Conservation (phyloP, 192 early-diverging fungal genomes). For the Umbelopsis isabellina region DNA sequence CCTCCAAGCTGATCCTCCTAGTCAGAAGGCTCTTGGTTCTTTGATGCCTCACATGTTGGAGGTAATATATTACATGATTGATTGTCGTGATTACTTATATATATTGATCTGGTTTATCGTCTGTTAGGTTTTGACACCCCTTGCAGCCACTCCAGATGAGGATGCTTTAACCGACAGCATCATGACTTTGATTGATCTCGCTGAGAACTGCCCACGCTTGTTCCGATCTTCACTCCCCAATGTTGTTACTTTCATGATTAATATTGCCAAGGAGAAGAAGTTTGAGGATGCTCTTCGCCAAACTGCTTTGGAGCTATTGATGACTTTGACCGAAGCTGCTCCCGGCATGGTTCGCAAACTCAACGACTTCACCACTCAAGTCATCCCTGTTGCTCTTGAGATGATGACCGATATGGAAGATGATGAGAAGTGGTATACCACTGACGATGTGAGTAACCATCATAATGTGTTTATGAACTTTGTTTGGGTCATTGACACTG, state of each 20-base stretch:
- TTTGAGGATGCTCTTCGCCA: constrained; percentile 86
- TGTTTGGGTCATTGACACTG: background rate
- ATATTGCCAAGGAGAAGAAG: constrained; percentile 78
- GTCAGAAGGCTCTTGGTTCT: constrained; percentile 57
- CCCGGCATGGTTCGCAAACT: constrained; percentile 93
- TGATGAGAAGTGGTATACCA: constrained; percentile 86
- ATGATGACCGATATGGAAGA: constrained; percentile 97
- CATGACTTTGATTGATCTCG: constrained; percentile 84
- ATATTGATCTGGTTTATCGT: constrained; percentile 24
- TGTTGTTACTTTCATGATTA: constrained; percentile 75
- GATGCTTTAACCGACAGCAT: constrained; percentile 71
- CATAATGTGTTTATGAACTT: background rate
- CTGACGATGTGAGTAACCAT: constrained; percentile 64
- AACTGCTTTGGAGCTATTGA: constrained; percentile 87
- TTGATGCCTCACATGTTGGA: constrained; percentile 85
- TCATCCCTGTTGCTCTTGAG: constrained; percentile 89
- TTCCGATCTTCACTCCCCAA: constrained; percentile 80
- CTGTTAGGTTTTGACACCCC: constrained; percentile 62
- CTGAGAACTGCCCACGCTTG: constrained; percentile 78
- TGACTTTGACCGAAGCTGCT: constrained; percentile 88
- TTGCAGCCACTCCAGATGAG: constrained; percentile 74
- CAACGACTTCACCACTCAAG: constrained; percentile 70
- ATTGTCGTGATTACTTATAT: background rate
- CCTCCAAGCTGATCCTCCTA: constrained; percentile 62
- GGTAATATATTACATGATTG: constrained; percentile 40